A percentile compares a stretch with the other conserved stretches of the same genome.
Evolutionary conservation across 345 rosid genomes (phyloP).

Genomic region (Camelina neglecta): DNA sequence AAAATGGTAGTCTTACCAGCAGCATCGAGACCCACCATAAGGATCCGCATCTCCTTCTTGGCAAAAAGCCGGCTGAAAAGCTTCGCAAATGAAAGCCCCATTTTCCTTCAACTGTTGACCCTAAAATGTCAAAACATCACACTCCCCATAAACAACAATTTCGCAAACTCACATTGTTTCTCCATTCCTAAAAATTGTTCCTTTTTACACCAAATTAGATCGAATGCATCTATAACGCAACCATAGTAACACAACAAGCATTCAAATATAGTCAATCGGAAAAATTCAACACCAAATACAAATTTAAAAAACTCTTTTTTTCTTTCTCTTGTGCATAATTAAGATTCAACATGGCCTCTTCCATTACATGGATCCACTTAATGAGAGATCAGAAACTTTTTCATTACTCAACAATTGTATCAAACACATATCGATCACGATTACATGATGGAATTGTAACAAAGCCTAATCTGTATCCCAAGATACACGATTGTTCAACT

Average conservation of each 20-base stretch:
- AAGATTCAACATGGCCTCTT: too few species aligned
- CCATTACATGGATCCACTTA: background rate
- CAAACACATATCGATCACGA: background rate
- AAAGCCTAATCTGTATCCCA: background rate
- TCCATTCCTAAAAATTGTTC: background rate
- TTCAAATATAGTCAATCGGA: background rate
- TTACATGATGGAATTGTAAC: too few species aligned
- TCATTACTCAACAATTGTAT: background rate
- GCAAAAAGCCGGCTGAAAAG: slow-evolving; percentile 72
- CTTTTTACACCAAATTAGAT: background rate
- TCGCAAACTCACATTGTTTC: background rate
- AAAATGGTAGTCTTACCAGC: slow-evolving; percentile 82
- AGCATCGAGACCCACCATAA: slow-evolving; percentile 83
- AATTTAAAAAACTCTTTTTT: background rate
- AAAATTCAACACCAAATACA: background rate
- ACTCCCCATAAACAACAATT: background rate
- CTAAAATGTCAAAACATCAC: background rate
- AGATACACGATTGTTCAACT: background rate
- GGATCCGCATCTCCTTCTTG: slow-evolving; percentile 77
- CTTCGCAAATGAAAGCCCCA: slow-evolving; percentile 74
- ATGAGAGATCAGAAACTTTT: background rate
- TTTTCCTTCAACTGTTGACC: slow-evolving; percentile 37
- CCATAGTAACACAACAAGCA: background rate
- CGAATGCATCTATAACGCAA: background rate
- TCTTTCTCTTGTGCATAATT: too few species aligned